These are phyloP conservation scores for Malassezia dermatis DNA, from an alignment of 1,284 basidiomycete genomes.

Conservation along the genomic window DNA sequence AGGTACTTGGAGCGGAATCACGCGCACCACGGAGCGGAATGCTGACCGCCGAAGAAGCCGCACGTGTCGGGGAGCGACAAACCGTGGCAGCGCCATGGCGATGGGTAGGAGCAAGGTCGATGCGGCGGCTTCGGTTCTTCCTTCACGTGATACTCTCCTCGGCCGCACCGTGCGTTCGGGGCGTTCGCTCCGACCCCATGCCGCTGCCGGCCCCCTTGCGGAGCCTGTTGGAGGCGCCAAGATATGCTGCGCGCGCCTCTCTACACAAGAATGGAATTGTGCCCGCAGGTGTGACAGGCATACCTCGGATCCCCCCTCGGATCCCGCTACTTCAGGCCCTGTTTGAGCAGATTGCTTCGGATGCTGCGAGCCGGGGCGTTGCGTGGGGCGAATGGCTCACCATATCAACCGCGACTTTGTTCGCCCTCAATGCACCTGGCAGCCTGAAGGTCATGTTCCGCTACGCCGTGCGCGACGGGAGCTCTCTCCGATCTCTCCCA, in stretches of 20 bases:
- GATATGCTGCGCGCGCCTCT: slow-evolving; percentile 58
- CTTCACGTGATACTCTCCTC: slow-evolving; percentile 5
- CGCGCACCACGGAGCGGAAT: neutral
- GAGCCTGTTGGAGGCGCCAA: slow-evolving; percentile 62
- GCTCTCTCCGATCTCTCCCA: slow-evolving; percentile 52
- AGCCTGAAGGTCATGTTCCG: slow-evolving; percentile 67
- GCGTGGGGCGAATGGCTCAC: slow-evolving; percentile 73
- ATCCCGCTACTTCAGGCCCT: slow-evolving; percentile 54
- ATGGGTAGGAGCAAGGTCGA: neutral
- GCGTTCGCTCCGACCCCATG: neutral
- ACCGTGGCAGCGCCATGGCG: slow-evolving; percentile 12
- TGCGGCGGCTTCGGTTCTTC: neutral
- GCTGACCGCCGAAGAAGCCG: neutral
- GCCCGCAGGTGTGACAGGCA: slow-evolving; percentile 51
- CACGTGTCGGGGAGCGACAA: slow-evolving; percentile 4
- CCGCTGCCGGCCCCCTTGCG: slow-evolving; percentile 54
- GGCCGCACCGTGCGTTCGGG: neutral
- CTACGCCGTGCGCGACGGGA: slow-evolving; percentile 54
- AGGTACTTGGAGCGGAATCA: neutral
- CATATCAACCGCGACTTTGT: slow-evolving; percentile 68
- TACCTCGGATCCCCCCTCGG: slow-evolving; percentile 57
- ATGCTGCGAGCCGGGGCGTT: slow-evolving; percentile 56
- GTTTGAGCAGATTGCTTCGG: slow-evolving; percentile 54
- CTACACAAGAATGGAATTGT: slow-evolving; percentile 47
- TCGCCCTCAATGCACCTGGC: slow-evolving; percentile 71